Evolutionary conservation across 2,329 filamentous ascomycete species (phyloP).

Genomic region (Xylaria digitata): DNA sequence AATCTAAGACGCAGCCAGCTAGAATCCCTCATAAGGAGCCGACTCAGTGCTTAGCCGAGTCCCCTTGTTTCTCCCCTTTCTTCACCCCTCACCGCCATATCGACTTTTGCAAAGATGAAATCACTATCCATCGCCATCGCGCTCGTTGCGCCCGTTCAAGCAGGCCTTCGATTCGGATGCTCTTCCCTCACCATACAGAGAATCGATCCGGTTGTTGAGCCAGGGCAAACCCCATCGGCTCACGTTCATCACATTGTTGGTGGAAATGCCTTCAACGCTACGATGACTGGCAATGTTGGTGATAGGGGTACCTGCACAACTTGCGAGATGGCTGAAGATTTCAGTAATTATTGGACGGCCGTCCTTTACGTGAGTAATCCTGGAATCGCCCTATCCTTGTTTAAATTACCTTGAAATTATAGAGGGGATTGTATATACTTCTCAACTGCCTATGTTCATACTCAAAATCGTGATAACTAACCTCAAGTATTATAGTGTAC

Average conservation of each 20-base stretch:
- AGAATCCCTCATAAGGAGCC: constrained; percentile 20
- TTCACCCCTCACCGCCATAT: constrained; percentile 14
- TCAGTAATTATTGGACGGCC: constrained; percentile 51
- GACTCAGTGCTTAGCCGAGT: constrained; percentile 18
- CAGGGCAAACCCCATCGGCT: constrained; percentile 45
- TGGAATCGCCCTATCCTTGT: not conserved
- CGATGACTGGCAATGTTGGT: constrained; percentile 47
- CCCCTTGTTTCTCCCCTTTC: constrained; percentile 10
- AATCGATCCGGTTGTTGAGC: constrained; percentile 49
- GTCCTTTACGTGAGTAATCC: constrained; percentile 44
- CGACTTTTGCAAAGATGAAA: constrained; percentile 44
- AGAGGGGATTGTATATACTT: not conserved
- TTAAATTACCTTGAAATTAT: not conserved
- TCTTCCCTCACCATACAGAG: constrained; percentile 48
- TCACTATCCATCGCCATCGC: constrained; percentile 43
- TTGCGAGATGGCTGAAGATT: constrained; percentile 48
- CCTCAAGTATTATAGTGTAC: not conserved
- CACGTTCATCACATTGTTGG: constrained; percentile 51
- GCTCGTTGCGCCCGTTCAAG: constrained; percentile 47
- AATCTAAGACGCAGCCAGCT: not conserved
- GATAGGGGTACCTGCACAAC: constrained; percentile 49
- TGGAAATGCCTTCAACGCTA: constrained; percentile 50
- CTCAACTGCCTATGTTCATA: not conserved
- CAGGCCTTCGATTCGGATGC: constrained; percentile 49
- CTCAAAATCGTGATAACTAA: not conserved